These are phyloP conservation scores for Sugiyamaella japonica DNA, from an alignment of 1,139 yeast species.

Conservation along the genomic window DNA sequence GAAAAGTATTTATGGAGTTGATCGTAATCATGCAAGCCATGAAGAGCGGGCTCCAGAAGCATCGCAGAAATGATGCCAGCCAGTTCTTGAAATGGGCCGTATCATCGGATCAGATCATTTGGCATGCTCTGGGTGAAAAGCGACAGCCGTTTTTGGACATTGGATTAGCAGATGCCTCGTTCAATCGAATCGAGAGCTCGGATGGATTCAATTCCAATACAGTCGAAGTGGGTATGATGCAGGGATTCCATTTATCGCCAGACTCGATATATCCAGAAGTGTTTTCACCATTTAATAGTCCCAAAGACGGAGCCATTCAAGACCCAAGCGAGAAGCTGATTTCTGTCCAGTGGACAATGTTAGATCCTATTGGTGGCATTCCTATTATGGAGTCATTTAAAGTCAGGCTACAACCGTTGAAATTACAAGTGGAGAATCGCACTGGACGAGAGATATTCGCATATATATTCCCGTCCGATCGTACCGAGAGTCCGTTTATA, in stretches of 20 bases:
- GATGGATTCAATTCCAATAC: conserved; percentile 66
- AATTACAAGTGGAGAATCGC: conserved; percentile 68
- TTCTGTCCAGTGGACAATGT: conserved; percentile 65
- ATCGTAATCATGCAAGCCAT: conserved; percentile 68
- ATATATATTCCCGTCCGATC: conserved; percentile 61
- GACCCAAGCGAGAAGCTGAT: conserved; percentile 44
- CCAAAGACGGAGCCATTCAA: conserved; percentile 32
- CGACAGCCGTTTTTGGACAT: conserved; percentile 71
- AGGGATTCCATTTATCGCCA: conserved; percentile 67
- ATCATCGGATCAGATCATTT: conserved; percentile 67
- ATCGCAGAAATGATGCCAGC: conserved; percentile 39
- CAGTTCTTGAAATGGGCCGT: conserved; percentile 57
- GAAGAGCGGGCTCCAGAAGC: conserved; percentile 49
- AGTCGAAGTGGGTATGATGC: conserved; percentile 61
- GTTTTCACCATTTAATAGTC: conserved; percentile 51
- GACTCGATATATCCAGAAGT: conserved; percentile 69
- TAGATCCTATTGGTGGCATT: conserved; percentile 86
- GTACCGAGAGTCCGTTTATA: conserved; percentile 32
- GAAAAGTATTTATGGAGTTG: conserved; percentile 58
- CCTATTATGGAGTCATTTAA: conserved; percentile 57
- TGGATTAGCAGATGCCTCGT: conserved; percentile 62
- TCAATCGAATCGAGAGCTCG: conserved; percentile 58
- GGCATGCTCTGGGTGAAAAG: conserved; percentile 66
- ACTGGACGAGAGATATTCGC: conserved; percentile 62
- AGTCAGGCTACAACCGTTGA: conserved; percentile 61